These are phyloP conservation scores for Schwanniomyces polymorphus DNA, from an alignment of 805 yeast species.

Conservation along the genomic window DNA sequence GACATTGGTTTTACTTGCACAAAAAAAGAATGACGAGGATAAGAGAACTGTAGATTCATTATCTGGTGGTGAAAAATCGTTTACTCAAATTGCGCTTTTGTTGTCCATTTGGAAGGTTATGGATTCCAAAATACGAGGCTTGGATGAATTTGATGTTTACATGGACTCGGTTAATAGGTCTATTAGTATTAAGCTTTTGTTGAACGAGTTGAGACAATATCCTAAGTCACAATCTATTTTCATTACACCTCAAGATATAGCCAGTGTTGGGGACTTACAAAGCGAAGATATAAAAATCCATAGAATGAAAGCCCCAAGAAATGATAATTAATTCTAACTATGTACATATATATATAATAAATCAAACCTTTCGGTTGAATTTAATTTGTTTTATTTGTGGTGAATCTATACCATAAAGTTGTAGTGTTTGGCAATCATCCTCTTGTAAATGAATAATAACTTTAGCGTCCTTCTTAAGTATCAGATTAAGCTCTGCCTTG, in stretches of 20 bases:
- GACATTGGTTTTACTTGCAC: constrained; percentile 56
- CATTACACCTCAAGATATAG: constrained; percentile 91
- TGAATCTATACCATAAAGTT: not conserved
- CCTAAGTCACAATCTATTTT: constrained; percentile 82
- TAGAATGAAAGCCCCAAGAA: constrained; percentile 48
- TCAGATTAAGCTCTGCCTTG: constrained; percentile 2
- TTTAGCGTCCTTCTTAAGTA: not conserved
- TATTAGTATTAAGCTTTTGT: constrained; percentile 71
- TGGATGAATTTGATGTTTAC: constrained; percentile 96
- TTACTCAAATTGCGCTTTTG: constrained; percentile 83
- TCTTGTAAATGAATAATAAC: constrained; percentile 1
- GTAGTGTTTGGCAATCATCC: constrained; percentile 1
- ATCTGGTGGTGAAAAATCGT: constrained; percentile 97
- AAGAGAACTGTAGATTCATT: constrained; percentile 75
- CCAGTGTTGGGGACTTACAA: constrained; percentile 61
- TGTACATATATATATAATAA: constrained; percentile 3
- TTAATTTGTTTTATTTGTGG: constrained; percentile 2
- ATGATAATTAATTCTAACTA: constrained; percentile 1
- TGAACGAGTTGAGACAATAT: constrained; percentile 62
- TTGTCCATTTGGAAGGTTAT: constrained; percentile 91
- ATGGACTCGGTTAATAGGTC: constrained; percentile 94
- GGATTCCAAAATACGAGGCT: constrained; percentile 82
- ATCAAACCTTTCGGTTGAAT: not conserved
- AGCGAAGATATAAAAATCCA: constrained; percentile 60
- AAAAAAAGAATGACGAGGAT: constrained; percentile 58